Base-by-base conservation (phyloP, 2,329 filamentous ascomycete genomes). In the Curvularia eragrostidis region DNA sequence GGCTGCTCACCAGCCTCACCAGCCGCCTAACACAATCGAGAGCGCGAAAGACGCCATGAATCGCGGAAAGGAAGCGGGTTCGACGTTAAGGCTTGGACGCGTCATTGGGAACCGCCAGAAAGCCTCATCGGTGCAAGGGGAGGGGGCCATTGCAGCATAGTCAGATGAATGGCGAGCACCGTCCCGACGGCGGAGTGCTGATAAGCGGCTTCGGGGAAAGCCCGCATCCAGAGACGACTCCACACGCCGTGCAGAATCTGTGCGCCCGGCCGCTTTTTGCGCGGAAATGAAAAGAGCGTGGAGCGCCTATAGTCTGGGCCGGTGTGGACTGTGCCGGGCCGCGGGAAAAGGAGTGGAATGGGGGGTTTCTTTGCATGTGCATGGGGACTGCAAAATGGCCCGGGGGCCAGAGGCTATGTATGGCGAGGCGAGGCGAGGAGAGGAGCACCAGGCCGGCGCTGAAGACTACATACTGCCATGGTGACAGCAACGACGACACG, bases 251-350 rank as follows among this genome's bases (percentile, higher is more conserved):
- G 66, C 68, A 72, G 64, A 67, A 69, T 46, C 57, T 65, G 65
- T 66, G 52, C 57, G 59, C 65, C 67, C 71, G 67, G 69, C 66
- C 66, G 64, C 63, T 56, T 64, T 64, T 64, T 59, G 49, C 46
- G 60, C 59, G 68, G 72, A 75, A 73, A 73, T 74, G 70, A 73
- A 58, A 65, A 50, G 58, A 47, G 62, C 65, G 62, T 60, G 58
- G 64, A 47, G 51, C 54, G 54, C 41, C 52, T 49, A 38, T 49
- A 61, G 63, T 65, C 64, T 66, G 62, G 63, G 57, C 63, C 58
- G 54, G 50, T 32, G 44, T 28, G 52, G 54, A 53, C 54, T 57
- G 58, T 62, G 62, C 62, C 52, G 56, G 50, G 47, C 43, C 53
- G 34, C 51, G 51, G 13, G 41, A 66, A 58, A 51, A 54, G 44